Evolutionary conservation across 2,329 filamentous ascomycete species (phyloP), one percentile per base, ranked within the genome.

Genomic region (Colletotrichum higginsianum): DNA sequence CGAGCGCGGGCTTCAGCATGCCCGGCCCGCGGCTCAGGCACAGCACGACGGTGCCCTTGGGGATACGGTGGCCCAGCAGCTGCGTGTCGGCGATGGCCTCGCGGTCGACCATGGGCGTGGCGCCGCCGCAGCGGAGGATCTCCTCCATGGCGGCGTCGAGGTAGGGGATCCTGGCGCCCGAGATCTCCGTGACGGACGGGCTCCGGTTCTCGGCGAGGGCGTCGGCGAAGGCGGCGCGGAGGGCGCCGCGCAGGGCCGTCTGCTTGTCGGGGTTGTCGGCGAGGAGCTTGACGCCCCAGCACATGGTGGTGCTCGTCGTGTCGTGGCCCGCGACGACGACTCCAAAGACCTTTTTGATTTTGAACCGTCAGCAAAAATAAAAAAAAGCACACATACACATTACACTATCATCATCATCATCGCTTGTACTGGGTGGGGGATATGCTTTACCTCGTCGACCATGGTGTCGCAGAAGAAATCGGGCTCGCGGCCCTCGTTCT

Each of bases 61-160:
- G 82, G 21, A 84, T 74, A 1, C 60, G 71, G 57, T 76, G 76
- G 2, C 81, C 82, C 9, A 83, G 73, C 0, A 83, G 77, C 4
- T 77, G 71, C 0, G 81, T 81, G 56, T 84, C 80, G 49, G 74
- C 73, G 26, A 74, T 74, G 0, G 81, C 73, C 4, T 74, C 75
- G 9, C 82, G 79, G 8, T 78, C 74, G 2, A 82, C 75, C 3
- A 81, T 71, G 1, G 79, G 75, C 6, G 76, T 75, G 2, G 80
- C 77, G 15, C 77, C 75, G 6, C 77, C 76, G n/a, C 73, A 76
- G 1, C 83, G 79, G 2, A 83, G 72, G 0, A 78, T 76, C 71
- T 85, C 82, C 67, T 82, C 80, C 42, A 84, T 74, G 8, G 80
- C 76, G 11, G 82, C 82, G 23, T 84, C 82, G 13, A 84, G 75